phyloP scores from a whole-genome alignment of 2,329 filamentous ascomycete species.

The Venturia pyrina region DNA sequence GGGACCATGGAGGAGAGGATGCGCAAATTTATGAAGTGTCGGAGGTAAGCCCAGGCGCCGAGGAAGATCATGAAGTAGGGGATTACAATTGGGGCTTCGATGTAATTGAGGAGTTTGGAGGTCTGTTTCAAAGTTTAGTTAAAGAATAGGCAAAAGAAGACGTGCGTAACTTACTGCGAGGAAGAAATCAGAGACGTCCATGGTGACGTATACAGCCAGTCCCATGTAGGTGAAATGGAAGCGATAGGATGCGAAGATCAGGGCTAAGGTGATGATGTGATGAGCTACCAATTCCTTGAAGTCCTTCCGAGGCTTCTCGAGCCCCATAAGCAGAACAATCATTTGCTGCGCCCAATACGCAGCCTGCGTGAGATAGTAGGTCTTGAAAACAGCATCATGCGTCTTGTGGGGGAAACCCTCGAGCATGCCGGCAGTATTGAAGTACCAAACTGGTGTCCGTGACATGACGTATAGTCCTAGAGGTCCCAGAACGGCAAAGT shows the following conservation, averaged over 20 bases:
- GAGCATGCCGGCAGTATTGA: slow-evolving; percentile 86
- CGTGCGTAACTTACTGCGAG: slow-evolving; percentile 58
- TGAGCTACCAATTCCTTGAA: slow-evolving; percentile 89
- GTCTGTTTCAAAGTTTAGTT: slow-evolving; percentile 43
- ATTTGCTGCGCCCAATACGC: slow-evolving; percentile 95
- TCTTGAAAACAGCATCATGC: slow-evolving; percentile 76
- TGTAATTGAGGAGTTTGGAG: slow-evolving; percentile 85
- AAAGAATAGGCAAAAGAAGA: background rate
- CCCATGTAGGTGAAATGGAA: slow-evolving; percentile 98
- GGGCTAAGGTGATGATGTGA: slow-evolving; percentile 75
- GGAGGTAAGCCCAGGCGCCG: slow-evolving; percentile 75
- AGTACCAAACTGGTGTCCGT: slow-evolving; percentile 88
- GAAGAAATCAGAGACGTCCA: slow-evolving; percentile 94
- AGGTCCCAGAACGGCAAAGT: slow-evolving; percentile 75
- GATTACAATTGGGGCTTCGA: slow-evolving; percentile 66
- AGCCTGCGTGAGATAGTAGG: slow-evolving; percentile 90
- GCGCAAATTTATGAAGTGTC: slow-evolving; percentile 72
- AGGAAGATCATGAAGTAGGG: slow-evolving; percentile 83
- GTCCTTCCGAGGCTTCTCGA: slow-evolving; percentile 91
- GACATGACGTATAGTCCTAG: slow-evolving; percentile 86
- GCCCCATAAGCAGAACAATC: slow-evolving; percentile 72
- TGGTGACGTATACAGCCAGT: slow-evolving; percentile 84
- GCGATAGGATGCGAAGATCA: slow-evolving; percentile 81
- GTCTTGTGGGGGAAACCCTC: slow-evolving; percentile 75
- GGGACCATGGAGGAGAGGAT: slow-evolving; percentile 63